Evolutionary conservation across 169 alveolate genomes (phyloP).

Genomic region (Plasmodium knowlesi): DNA sequence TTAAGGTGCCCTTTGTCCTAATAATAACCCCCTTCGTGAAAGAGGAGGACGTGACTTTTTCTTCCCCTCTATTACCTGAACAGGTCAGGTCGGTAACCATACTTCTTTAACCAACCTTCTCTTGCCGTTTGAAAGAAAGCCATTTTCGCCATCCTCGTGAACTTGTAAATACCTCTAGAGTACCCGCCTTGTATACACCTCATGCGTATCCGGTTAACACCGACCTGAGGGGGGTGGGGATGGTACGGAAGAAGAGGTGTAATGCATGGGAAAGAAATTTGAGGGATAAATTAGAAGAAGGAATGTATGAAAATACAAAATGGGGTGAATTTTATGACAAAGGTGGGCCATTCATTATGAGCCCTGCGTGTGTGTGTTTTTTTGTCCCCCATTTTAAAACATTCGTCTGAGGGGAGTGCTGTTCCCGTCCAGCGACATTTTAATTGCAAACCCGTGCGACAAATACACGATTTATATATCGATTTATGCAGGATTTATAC

Average conservation of each 20-base stretch:
- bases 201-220: constrained; percentile 84
- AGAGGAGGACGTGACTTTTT: background rate
- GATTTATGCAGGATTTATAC: no score
- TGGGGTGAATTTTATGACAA: background rate
- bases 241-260: background rate
- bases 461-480: background rate
- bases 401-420: background rate
- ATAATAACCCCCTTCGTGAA: background rate
- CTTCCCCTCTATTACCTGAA: constrained; percentile 73
- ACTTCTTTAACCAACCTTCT: constrained; percentile 89
- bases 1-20: background rate
- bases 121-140: constrained; percentile 88
- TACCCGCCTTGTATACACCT: constrained; percentile 88
- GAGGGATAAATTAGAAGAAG: background rate
- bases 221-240: constrained; percentile 72
- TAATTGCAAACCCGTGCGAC: background rate
- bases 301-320: background rate
- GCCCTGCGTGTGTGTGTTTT: background rate
- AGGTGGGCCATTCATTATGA: background rate
- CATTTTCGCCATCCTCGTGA: constrained; percentile 88
- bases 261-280: background rate
- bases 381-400: background rate
- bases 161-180: constrained; percentile 86
- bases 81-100: constrained; percentile 87
- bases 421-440: background rate